A percentile compares a stretch with the other conserved stretches of the same genome.
Conservation (phyloP, 2,329 filamentous ascomycete genomes). For the Periglandula ipomoeae region DNA sequence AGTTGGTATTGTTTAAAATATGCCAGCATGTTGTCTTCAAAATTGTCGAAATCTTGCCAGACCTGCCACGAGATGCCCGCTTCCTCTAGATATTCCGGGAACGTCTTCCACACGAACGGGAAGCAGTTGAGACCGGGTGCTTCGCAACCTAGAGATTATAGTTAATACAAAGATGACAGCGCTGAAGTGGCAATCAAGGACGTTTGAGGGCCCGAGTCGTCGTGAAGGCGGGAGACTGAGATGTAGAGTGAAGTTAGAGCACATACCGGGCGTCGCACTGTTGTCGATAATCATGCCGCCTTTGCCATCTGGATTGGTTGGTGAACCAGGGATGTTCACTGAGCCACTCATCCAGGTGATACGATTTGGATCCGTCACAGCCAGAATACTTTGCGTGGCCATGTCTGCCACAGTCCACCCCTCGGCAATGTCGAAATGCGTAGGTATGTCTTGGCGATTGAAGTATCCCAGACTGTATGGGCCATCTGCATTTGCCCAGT, state of each 20-base stretch:
- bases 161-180: too few species aligned
- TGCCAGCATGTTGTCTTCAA: conserved; percentile 43
- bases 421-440: conserved; percentile 46
- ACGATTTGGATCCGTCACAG: conserved; percentile 38
- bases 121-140: conserved; percentile 36
- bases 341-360: conserved; percentile 27
- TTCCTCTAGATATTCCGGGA: conserved; percentile 37
- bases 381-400: conserved; percentile 12
- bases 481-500: conserved; percentile 30
- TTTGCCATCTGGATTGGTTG: conserved; percentile 20
- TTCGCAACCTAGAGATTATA: conserved; percentile 35
- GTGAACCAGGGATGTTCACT: conserved; percentile 36
- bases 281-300: conserved; percentile 40
- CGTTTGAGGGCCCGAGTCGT: too few species aligned
- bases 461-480: conserved; percentile 34
- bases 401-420: conserved; percentile 33
- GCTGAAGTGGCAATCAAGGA: too few species aligned
- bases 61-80: conserved; percentile 41
- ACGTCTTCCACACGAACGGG: conserved; percentile 42
- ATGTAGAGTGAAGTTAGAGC: too few species aligned
- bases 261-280: conserved; percentile 19
- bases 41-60: conserved; percentile 39
- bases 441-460: conserved; percentile 39
- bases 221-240: too few species aligned
- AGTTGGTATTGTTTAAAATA: conserved; percentile 21